Evolutionary conservation across 768 basidiomycete genomes (phyloP).

Genomic region (Leucosporidium scottii): DNA sequence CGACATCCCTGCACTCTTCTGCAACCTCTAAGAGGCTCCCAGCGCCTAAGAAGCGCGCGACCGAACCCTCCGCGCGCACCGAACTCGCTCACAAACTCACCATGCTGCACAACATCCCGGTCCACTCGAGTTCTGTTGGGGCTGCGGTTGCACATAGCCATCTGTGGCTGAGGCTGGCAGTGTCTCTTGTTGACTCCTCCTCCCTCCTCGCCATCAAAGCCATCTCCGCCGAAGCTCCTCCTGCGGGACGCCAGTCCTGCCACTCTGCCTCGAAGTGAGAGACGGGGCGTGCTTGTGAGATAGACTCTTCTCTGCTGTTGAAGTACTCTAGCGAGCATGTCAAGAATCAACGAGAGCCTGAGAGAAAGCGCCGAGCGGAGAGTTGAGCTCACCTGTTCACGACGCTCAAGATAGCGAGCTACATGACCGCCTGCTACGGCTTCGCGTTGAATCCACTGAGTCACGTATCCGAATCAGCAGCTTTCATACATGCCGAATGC

Average conservation of each 20-base stretch:
- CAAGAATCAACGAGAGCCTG: not conserved
- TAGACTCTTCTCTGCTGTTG: not conserved
- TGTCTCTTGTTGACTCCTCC: too few species aligned
- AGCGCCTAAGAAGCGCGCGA: too few species aligned
- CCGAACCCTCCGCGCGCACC: too few species aligned
- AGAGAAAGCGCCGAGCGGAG: not conserved
- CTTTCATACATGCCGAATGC: not conserved
- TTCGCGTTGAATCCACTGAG: not conserved
- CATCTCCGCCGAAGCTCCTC: not conserved
- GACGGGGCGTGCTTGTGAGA: not conserved
- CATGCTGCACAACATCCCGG: too few species aligned
- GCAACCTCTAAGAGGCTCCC: too few species aligned
- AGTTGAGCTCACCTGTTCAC: not conserved
- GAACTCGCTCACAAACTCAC: too few species aligned
- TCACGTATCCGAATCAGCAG: not conserved
- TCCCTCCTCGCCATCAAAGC: not conserved
- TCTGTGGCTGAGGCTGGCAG: too few species aligned
- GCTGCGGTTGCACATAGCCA: too few species aligned
- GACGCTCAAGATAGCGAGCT: not conserved
- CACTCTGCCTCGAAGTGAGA: not conserved
- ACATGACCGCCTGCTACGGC: not conserved
- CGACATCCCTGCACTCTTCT: too few species aligned
- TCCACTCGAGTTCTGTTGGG: too few species aligned
- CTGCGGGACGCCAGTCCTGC: not conserved
- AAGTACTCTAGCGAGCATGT: not conserved